These are phyloP conservation scores for Acacia acuminata DNA, from an alignment of 306 rosid species.

Conservation along the genomic window DNA sequence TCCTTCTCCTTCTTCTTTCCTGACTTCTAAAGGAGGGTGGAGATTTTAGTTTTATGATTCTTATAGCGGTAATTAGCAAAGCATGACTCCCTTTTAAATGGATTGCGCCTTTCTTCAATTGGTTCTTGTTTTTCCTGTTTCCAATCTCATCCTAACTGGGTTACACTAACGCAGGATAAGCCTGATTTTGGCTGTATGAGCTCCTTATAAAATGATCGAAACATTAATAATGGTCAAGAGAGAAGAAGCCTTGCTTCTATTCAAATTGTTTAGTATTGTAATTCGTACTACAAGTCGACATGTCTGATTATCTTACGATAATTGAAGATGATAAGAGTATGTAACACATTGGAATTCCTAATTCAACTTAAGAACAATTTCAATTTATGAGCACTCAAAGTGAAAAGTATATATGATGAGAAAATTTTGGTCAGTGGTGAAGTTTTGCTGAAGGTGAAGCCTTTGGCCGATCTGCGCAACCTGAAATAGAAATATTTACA, in stretches of 20 bases:
- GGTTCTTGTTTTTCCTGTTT: neutral
- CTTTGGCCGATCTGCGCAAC: neutral
- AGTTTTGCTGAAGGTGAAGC: neutral
- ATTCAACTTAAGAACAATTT: neutral
- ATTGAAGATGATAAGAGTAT: neutral
- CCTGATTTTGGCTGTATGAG: neutral
- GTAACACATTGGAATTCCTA: neutral
- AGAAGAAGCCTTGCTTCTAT: neutral
- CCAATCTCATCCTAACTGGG: neutral
- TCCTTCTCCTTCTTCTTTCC: neutral
- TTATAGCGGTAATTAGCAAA: neutral
- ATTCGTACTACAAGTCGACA: neutral
- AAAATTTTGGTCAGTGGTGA: neutral
- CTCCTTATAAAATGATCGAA: neutral
- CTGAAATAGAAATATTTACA: neutral
- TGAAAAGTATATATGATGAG: neutral
- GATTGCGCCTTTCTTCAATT: neutral
- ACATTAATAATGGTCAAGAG: neutral
- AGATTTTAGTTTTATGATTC: slow-evolving; percentile 6
- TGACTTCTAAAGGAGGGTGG: neutral
- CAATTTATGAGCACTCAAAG: neutral
- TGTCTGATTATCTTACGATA: neutral
- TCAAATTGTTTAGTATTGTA: neutral
- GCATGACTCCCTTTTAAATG: neutral
- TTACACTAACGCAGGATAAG: neutral